Evolutionary conservation across 73 alveolate species (phyloP), one percentile per base, ranked within the genome.

Genomic region (Paramecium sonneborni): DNA sequence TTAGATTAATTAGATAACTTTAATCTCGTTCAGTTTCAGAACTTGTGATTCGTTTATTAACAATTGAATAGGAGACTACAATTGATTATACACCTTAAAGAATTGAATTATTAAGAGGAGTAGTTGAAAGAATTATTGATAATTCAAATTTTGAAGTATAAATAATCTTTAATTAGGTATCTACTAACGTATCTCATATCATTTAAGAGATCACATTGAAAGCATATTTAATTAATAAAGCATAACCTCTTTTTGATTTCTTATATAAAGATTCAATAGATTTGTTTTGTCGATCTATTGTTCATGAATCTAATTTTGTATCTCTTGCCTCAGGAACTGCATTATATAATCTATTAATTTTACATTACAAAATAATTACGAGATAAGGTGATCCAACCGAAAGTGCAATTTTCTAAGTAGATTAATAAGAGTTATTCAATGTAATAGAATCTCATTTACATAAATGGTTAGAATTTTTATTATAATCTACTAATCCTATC

Each of bases 11-110:
- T 0, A 79, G 23, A 12, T 24, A 79, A 4, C 11, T 79, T 14
- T 21, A 26, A 79, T 79, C 90, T 24, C 20, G 74, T 38, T 79
- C 74, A 21, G 34, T 79, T 24, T 1, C 90, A 11, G 90, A 79
- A 43, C 4, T 79, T 21, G 55, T 79, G 4, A 38, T 79, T 46
- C 46, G 55, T n/a, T 30, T 79, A 39, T 23, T 79, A 43, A 14
- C 62, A 32, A 38, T 79, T 6, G 90, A 79, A 79, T 15, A 44
- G 41, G 90, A 79, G 41, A 37, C 69, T 20, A 9, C 14, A 79
- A 14, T 18, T 7, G 90, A 79, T 79, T 79, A 43, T 43, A 24
- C 74, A 26, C 23, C 46, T 11, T 46, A 43, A 20, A 79, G 90
- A 20, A 9, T 43, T 20, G 6, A 79, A 0, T 30, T 79, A 39